Base-by-base conservation (phyloP, 2,329 filamentous ascomycete genomes). In the Huntiella abstrusa region DNA sequence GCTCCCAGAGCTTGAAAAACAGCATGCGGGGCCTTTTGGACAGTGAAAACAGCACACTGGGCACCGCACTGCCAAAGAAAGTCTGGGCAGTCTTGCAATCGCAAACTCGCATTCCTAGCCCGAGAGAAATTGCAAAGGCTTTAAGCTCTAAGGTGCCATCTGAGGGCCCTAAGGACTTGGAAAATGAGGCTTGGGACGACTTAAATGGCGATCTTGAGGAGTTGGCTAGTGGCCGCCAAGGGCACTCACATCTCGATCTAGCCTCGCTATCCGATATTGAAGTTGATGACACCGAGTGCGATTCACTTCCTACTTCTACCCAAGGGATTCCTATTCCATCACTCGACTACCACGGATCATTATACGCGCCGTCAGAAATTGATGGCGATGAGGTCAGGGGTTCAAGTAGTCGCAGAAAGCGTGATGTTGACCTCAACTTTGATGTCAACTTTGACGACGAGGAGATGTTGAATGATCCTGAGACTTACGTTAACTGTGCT, bases 81-180 rank as follows among this genome's bases (percentile, higher is more conserved):
- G 33, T 49, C 13, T 49, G 48, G 48, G 33, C 48, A 34, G 36
- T 47, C 15, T 32, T 49, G 13, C 48, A 49, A 41, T 49, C 48
- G 10, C 36, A 49, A 37, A 49, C 48, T 19, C 46, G 41, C 22
- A 37, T 49, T 19, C 40, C 41, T 12, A 22, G 32, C 22, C 5
- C 33, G 13, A 34, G 28, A 19, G 32, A 43, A 3, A 43, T 43
- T 17, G 6, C 41, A 8, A 43, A 43, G 11, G 41, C 32, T 33
- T 8, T 35, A 10, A 28, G 22, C 22, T 28, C 22, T 3, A 28
- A 28, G 22, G 22, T n/a, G 19, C 41, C 15, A 43, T n/a, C n/a
- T 15, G 15, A 17, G 13, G 33, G 13, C 5, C n/a, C 5, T 15
- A 16, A 33, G 15, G 44, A 36, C n/a, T 15, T 46, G 16, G 44